Conservation (phyloP, 1,284 basidiomycete genomes). For the Psilocybe mexicana region DNA sequence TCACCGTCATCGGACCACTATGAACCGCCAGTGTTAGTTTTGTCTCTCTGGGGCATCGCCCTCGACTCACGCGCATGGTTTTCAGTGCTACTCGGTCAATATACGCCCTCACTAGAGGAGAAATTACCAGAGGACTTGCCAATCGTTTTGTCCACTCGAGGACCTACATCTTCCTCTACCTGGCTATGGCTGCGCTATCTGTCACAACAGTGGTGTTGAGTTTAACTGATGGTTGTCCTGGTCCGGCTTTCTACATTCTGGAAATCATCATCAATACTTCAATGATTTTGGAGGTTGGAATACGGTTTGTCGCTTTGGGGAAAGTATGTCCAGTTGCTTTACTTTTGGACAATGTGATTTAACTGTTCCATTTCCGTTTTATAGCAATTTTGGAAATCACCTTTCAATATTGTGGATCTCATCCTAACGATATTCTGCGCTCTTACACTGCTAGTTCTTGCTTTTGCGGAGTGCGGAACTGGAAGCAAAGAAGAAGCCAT, state of each 20-base stretch:
- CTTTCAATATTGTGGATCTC: slow-evolving; percentile 87
- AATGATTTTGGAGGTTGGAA: slow-evolving; percentile 91
- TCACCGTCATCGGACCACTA: slow-evolving; percentile 25
- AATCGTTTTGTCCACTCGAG: slow-evolving; percentile 85
- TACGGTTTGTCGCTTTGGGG: slow-evolving; percentile 89
- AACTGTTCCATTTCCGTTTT: not conserved
- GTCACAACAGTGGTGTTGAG: slow-evolving; percentile 90
- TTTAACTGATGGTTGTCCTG: slow-evolving; percentile 77
- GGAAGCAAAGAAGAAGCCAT: slow-evolving; percentile 88
- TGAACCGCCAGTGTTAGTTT: slow-evolving; percentile 28
- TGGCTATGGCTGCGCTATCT: slow-evolving; percentile 88
- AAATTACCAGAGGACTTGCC: slow-evolving; percentile 79
- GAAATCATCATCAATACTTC: slow-evolving; percentile 89
- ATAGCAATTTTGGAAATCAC: slow-evolving; percentile 95
- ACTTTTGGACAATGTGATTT: not conserved
- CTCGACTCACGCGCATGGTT: slow-evolving; percentile 10
- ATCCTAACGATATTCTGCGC: slow-evolving; percentile 85
- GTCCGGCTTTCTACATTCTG: slow-evolving; percentile 82
- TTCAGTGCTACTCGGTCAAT: slow-evolving; percentile 72
- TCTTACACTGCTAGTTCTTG: slow-evolving; percentile 82
- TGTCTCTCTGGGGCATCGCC: slow-evolving; percentile 14
- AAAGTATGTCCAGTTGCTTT: slow-evolving; percentile 52
- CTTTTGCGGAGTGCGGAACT: slow-evolving; percentile 76
- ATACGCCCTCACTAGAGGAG: slow-evolving; percentile 76
- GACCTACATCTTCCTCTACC: slow-evolving; percentile 83